Evolutionary conservation across 441 rosid species (phyloP), one percentile per base, ranked within the genome.

Genomic region (Dalechampia spathulata): DNA sequence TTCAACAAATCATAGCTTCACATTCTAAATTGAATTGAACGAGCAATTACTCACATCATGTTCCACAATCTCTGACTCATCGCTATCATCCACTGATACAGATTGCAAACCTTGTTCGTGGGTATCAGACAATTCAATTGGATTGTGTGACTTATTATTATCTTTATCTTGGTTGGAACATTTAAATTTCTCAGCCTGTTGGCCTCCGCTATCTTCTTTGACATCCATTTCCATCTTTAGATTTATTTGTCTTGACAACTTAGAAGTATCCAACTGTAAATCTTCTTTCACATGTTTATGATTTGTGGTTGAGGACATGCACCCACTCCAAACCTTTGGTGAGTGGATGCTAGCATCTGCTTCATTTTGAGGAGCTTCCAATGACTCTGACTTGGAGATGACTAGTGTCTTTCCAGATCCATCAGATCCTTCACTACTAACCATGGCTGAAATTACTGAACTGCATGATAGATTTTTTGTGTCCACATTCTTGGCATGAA

Each of bases 31-130:
- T n/a, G n/a, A n/a, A n/a, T n/a, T n/a, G n/a, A 57, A 43, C 50
- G 42, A 65, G 37, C 56, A 57, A 67, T 59, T 45, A 80, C 98
- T 86, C 58, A 94, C 99, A 82, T 94, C 99, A 60, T 84, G 95
- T 73, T 90, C 98, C 66, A 85, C 63, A 55, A 79, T 72, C 69
- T 86, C 96, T 28, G 90, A 86, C 57, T 77, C 99, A 28, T 78
- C 88, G 53, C 83, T 77, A 57, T 86, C 96, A 65, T 90, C 78
- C 42, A 69, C 85, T 46, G 83, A 78, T 65, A 55, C 63, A 67
- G 74, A 75, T 66, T 67, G 74, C 28, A 55, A 48, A 54, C 60
- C 63, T 41, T 72, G 72, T 51, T 73, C 87, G 57, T 53, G 78
- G 44, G 66, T 36, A 28, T 66, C 74, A 64, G 76, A 64, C 41